A percentile compares a stretch with the other conserved stretches of the same genome.
phyloP scores from a whole-genome alignment of 1,139 yeast genomes.

The Meyerozyma carpophila region DNA sequence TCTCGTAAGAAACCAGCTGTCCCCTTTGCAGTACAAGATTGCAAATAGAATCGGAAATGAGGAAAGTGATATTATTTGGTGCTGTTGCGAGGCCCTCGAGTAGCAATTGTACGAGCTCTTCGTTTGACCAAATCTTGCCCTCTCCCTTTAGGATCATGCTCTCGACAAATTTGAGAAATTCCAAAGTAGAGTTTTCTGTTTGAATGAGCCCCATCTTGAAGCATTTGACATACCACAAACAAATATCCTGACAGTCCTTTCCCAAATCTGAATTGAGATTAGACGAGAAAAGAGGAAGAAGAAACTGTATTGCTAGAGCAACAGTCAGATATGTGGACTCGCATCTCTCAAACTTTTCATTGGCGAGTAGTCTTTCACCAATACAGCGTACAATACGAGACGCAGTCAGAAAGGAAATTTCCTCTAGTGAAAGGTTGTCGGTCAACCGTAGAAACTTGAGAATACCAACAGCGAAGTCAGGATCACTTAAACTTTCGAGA shows the following conservation, averaged over 20 bases:
- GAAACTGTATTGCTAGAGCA: constrained; percentile 17
- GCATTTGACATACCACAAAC: constrained; percentile 27
- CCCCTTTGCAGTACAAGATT: neutral
- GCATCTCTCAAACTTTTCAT: constrained; percentile 25
- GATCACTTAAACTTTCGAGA: neutral
- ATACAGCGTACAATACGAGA: constrained; percentile 15
- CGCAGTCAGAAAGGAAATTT: neutral
- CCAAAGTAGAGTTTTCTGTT: constrained; percentile 16
- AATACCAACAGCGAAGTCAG: neutral
- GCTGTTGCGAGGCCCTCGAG: constrained; percentile 10
- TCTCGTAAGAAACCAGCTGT: constrained; percentile 21
- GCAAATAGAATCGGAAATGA: neutral
- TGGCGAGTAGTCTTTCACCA: constrained; percentile 26
- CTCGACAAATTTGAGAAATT: constrained; percentile 16
- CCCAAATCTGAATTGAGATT: constrained; percentile 13
- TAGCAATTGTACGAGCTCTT: constrained; percentile 9
- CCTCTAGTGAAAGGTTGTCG: neutral
- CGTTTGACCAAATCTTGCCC: constrained; percentile 7
- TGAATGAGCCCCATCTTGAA: constrained; percentile 22
- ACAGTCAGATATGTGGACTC: constrained; percentile 27
- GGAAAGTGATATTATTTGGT: constrained; percentile 15
- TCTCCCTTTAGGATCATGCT: constrained; percentile 8
- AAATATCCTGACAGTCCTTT: constrained; percentile 32
- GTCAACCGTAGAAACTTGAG: neutral
- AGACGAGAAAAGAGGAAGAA: constrained; percentile 10